Percentiles rank a stretch among this genome's conserved stretches.
Evolutionary conservation across 2,329 filamentous ascomycete species (phyloP).

Genomic region (Cercospora nicotianae): DNA sequence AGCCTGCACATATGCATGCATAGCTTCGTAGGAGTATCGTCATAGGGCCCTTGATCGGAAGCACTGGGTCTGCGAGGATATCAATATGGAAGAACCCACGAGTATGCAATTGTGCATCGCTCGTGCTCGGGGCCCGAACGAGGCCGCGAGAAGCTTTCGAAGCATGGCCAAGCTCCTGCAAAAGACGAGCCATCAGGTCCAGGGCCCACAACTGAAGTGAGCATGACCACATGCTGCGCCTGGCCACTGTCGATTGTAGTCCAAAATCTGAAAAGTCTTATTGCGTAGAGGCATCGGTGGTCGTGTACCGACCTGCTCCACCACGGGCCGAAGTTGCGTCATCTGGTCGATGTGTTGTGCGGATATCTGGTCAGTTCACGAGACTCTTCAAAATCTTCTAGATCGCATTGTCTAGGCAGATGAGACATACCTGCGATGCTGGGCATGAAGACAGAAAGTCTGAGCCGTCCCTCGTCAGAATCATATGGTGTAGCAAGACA

Average conservation of each 20-base stretch:
- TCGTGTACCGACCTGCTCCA: neutral
- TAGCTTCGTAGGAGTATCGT: neutral
- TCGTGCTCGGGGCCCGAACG: conserved; percentile 12
- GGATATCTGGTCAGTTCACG: neutral
- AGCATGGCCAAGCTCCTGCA: neutral
- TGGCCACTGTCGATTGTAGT: neutral
- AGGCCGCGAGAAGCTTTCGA: neutral
- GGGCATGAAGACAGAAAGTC: no score
- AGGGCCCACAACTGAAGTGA: neutral
- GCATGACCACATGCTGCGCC: neutral
- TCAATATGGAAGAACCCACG: neutral
- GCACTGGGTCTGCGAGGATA: neutral
- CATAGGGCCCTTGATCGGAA: neutral
- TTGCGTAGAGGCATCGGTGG: neutral
- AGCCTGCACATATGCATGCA: neutral
- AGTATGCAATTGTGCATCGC: neutral
- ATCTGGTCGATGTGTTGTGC: neutral
- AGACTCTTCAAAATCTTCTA: no score
- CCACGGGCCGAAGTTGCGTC: neutral
- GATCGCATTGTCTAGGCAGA: no score
- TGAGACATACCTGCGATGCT: neutral
- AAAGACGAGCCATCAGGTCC: neutral
- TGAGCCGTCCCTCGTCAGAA: no score
- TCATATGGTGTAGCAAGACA: no score
- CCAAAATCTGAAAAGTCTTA: neutral